A percentile compares a stretch with the other conserved stretches of the same genome.
These are phyloP conservation scores for Dothistroma septosporum DNA, from an alignment of 2,329 filamentous ascomycete species.

Conservation along the genomic window DNA sequence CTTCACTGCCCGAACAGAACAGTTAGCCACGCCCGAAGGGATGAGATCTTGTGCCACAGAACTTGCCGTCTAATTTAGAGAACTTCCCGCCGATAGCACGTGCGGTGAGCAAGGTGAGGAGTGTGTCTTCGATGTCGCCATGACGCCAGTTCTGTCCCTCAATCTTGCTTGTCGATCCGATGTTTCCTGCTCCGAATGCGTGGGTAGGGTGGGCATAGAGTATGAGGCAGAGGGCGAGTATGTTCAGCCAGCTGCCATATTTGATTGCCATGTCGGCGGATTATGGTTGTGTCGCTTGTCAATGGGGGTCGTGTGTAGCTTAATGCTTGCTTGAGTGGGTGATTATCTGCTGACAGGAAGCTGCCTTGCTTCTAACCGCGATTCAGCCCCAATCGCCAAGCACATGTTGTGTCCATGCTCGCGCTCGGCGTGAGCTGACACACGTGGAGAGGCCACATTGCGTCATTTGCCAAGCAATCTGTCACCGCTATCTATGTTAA, in stretches of 20 bases:
- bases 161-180: conserved; percentile 72
- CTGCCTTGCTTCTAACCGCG: too few species aligned
- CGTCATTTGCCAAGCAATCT: too few species aligned
- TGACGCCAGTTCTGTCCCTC: conserved; percentile 51
- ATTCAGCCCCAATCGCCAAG: too few species aligned
- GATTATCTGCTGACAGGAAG: too few species aligned
- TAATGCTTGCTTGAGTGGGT: background rate
- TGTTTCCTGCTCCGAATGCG: conserved; percentile 56
- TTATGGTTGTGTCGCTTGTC: background rate
- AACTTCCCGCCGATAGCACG: conserved; percentile 62
- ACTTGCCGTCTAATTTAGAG: too few species aligned
- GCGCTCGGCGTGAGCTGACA: too few species aligned
- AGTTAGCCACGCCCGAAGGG: too few species aligned
- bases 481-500: too few species aligned
- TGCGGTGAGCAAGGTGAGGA: conserved; percentile 51
- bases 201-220: conserved; percentile 26
- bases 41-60: too few species aligned
- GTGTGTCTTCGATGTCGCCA: conserved; percentile 54
- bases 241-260: conserved; percentile 21
- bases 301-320: background rate
- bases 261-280: conserved; percentile 21
- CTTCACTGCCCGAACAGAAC: conserved; percentile 36
- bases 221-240: conserved; percentile 22
- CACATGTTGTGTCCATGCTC: too few species aligned
- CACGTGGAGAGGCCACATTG: too few species aligned